phyloP scores from a whole-genome alignment of 805 yeast genomes.

The Starmerella scarabaei region DNA sequence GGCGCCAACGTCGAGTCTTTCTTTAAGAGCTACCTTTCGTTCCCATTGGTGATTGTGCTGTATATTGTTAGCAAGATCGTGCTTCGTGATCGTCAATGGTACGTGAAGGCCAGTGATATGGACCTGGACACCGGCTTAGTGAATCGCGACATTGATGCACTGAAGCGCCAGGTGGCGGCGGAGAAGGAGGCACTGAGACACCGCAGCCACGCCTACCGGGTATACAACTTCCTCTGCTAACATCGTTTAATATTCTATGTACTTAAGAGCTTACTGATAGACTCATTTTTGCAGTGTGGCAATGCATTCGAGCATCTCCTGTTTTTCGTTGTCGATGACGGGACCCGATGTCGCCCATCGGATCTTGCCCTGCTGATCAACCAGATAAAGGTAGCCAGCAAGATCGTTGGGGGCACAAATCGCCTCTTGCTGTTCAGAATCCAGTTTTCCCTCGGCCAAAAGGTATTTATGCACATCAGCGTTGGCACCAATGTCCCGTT shows the following conservation, averaged over 20 bases:
- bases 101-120: conserved; percentile 37
- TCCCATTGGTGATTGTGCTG: conserved; percentile 33
- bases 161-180: conserved; percentile 2
- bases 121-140: conserved; percentile 55
- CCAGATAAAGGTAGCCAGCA: conserved; percentile 69
- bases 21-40: conserved; percentile 44
- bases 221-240: not conserved
- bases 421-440: conserved; percentile 43
- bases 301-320: conserved; percentile 15
- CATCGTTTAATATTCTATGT: too few species aligned
- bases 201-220: conserved; percentile 1
- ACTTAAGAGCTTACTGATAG: too few species aligned
- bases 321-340: conserved; percentile 51
- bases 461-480: conserved; percentile 45
- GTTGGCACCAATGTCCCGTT: conserved; percentile 30
- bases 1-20: conserved; percentile 31
- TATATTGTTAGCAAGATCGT: conserved; percentile 40
- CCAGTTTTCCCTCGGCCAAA: conserved; percentile 47
- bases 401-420: conserved; percentile 59
- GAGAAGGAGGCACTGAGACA: conserved; percentile 7
- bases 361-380: conserved; percentile 61
- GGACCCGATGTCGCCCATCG: conserved; percentile 89
- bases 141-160: conserved; percentile 30
- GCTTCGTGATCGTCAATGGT: conserved; percentile 24
- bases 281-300: not conserved